Evolutionary conservation across 2,329 filamentous ascomycete genomes (phyloP).

Genomic region (Arthrinium phaeospermum): DNA sequence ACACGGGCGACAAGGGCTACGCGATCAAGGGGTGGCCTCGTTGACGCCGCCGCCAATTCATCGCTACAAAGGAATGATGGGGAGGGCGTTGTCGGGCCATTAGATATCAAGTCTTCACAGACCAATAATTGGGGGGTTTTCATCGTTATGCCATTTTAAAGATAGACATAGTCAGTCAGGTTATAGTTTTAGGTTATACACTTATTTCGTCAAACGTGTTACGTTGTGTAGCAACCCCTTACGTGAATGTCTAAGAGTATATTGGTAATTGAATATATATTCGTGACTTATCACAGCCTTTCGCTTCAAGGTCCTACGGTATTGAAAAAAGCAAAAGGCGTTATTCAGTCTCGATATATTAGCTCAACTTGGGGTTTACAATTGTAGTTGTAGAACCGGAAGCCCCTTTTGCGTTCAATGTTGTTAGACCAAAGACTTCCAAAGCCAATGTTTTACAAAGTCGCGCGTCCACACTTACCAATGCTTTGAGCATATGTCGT

Average conservation of each 20-base stretch:
- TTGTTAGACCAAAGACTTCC: neutral
- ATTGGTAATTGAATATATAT: too few relatives aligned
- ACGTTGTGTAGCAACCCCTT: neutral
- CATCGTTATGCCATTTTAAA: neutral
- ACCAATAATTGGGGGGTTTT: neutral
- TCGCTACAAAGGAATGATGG: too few relatives aligned
- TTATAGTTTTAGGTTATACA: neutral
- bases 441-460: too few relatives aligned
- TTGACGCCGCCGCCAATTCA: conserved; percentile 15
- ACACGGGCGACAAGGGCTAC: conserved; percentile 18
- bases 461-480: neutral
- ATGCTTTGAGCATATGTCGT: neutral
- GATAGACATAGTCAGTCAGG: neutral
- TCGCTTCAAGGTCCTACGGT: too few relatives aligned
- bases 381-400: neutral
- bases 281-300: too few relatives aligned
- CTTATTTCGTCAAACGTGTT: neutral
- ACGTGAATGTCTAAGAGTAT: too few relatives aligned
- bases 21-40: conserved; percentile 5
- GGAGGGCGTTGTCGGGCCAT: too few relatives aligned
- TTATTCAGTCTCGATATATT: neutral
- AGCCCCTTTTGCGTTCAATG: too few relatives aligned
- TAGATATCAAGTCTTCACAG: conserved; percentile 1
- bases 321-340: too few relatives aligned
- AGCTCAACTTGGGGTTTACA: neutral